A percentile compares a stretch with the other conserved stretches of the same genome.
These are phyloP conservation scores for Aspergillus quadrilineatus DNA, from an alignment of 2,329 filamentous ascomycete genomes.

Conservation along the genomic window DNA sequence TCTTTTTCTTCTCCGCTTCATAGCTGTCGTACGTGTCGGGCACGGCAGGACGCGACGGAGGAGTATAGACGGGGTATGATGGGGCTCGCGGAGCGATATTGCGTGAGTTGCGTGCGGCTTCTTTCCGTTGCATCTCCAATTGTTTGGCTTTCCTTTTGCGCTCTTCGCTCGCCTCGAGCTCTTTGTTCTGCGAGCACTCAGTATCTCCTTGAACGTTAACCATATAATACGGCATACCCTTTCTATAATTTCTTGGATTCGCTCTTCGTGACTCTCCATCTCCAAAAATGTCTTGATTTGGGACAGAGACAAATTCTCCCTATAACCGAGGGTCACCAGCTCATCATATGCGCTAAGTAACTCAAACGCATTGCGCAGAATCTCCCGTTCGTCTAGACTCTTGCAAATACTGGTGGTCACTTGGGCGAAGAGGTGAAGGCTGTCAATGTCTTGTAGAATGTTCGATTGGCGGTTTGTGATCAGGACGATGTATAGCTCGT, in stretches of 20 bases:
- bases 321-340: slow-evolving; percentile 89
- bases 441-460: slow-evolving; percentile 98
- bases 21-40: slow-evolving; percentile 89
- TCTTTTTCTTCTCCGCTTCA: slow-evolving; percentile 96
- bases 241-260: slow-evolving; percentile 97
- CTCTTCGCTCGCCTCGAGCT: slow-evolving; percentile 95
- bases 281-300: slow-evolving; percentile 99
- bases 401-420: slow-evolving; percentile 96
- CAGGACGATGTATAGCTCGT: slow-evolving; percentile 99
- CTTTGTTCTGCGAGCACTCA: slow-evolving; percentile 73
- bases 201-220: slow-evolving; percentile 9
- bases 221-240: slow-evolving; percentile 56
- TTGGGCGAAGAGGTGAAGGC: slow-evolving; percentile 94
- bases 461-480: slow-evolving; percentile 99
- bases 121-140: slow-evolving; percentile 97
- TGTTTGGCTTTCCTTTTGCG: slow-evolving; percentile 98
- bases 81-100: slow-evolving; percentile 69
- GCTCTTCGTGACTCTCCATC: slow-evolving; percentile 98
- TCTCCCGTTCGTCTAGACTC: slow-evolving; percentile 92
- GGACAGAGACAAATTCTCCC: slow-evolving; percentile 91
- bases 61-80: slow-evolving; percentile 84
- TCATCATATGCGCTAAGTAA: slow-evolving; percentile 96
- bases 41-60: slow-evolving; percentile 70
- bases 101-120: slow-evolving; percentile 76
- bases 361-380: slow-evolving; percentile 91